A percentile compares a stretch with the other conserved stretches of the same genome.
phyloP scores from a whole-genome alignment of 257 asterid genomes.

The Solanum rostratum region DNA sequence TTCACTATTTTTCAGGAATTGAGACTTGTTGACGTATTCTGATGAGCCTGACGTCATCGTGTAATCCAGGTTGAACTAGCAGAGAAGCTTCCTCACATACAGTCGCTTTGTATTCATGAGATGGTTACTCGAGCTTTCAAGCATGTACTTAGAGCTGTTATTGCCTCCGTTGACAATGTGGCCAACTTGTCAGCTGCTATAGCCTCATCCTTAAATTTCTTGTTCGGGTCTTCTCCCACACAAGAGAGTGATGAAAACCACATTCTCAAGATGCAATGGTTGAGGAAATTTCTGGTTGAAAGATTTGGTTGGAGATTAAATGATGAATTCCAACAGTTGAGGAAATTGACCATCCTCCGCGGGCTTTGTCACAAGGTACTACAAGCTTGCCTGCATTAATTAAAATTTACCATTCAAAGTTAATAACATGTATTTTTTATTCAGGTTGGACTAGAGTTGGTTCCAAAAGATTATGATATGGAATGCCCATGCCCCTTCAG shows the following conservation, averaged over 20 bases:
- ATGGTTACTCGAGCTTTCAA: constrained; percentile 96
- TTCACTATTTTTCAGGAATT: not conserved
- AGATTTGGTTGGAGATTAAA: constrained; percentile 73
- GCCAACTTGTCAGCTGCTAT: constrained; percentile 57
- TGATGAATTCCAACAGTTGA: constrained; percentile 63
- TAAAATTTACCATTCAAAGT: constrained; percentile 4
- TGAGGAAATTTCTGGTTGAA: constrained; percentile 45
- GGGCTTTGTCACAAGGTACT: constrained; percentile 95
- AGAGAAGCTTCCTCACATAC: constrained; percentile 94
- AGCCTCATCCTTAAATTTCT: constrained; percentile 73
- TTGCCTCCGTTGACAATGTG: constrained; percentile 61
- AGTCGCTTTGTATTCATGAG: constrained; percentile 96
- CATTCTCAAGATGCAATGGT: constrained; percentile 61
- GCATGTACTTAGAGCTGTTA: constrained; percentile 84
- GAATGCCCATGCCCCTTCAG: constrained; percentile 73
- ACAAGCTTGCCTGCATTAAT: constrained; percentile 1
- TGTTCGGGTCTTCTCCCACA: constrained; percentile 53
- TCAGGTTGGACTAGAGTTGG: constrained; percentile 90
- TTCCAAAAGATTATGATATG: constrained; percentile 84
- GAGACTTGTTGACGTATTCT: not conserved
- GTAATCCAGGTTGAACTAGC: constrained; percentile 87
- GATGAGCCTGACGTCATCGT: constrained; percentile 12
- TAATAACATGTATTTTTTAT: constrained; percentile 5
- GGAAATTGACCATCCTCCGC: constrained; percentile 77
- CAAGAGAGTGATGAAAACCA: constrained; percentile 26